These are phyloP conservation scores for Ascochyta viciae-villosae DNA, from an alignment of 2,329 filamentous ascomycete species.

Conservation along the genomic window DNA sequence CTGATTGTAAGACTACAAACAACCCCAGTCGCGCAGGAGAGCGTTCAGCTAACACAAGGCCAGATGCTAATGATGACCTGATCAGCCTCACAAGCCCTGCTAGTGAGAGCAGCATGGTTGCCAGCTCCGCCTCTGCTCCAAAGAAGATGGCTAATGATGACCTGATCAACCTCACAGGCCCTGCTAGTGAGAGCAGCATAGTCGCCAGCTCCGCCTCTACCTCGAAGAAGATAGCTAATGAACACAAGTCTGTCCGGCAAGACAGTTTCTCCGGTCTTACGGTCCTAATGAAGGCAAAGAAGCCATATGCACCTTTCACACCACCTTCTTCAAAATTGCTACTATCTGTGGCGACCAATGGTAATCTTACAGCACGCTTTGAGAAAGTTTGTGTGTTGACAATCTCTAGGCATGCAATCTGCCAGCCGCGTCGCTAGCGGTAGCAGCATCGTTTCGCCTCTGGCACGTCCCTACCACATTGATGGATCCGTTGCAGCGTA, in stretches of 20 bases:
- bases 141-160: constrained; percentile 4
- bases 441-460: constrained; percentile 14
- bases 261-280: constrained; percentile 32
- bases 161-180: constrained; percentile 21
- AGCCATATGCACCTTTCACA: constrained; percentile 13
- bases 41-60: neutral
- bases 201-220: neutral
- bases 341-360: neutral
- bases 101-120: neutral
- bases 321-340: neutral
- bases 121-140: neutral
- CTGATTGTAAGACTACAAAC: constrained; percentile 5
- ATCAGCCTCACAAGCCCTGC: constrained; percentile 17
- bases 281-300: constrained; percentile 28
- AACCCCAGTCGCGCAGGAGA: neutral
- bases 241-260: neutral
- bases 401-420: constrained; percentile 7
- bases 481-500: constrained; percentile 18
- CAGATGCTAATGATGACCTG: constrained; percentile 19
- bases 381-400: neutral
- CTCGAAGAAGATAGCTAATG: neutral
- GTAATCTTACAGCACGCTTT: constrained; percentile 1
- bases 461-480: neutral
- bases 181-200: neutral
- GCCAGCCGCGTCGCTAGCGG: neutral